Base-by-base conservation (phyloP, 257 asterid species). In the Eustoma russellianum region DNA sequence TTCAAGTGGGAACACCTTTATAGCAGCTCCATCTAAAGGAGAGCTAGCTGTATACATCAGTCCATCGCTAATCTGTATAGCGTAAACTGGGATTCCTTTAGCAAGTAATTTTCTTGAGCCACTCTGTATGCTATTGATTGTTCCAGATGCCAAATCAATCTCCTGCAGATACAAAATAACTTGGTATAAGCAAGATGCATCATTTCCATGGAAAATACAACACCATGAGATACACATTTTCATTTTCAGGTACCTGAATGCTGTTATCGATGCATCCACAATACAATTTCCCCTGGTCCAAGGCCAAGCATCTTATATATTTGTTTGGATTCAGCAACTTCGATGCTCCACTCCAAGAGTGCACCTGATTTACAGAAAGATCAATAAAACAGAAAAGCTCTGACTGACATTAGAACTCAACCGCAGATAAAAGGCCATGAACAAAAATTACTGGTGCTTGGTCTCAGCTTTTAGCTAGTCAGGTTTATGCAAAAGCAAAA, bases 181-280 rank as follows among this genome's bases (percentile, higher is more conserved):
- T 52, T 10, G 53, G 19, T 13, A 58, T 41, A 38, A n/a, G 41
- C 13, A 43, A 9, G 45, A 43, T 13, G 3, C 3, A 1, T 24
- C n/a, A n/a, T n/a, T n/a, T n/a, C n/a, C n/a, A 40, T 43, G 14
- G n/a, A 15, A n/a, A 56, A 50, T 10, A 1, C 14, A 28, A 40
- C 17, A 30, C 34, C 33, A 9, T 12, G 16, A 19, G 5, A 10
- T 11, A 11, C 13, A 13, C 30, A 6, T 24, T 7, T 53, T n/a
- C n/a, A 33, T 24, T 24, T 40, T 55, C 41, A 53, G n/a, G 50
- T 43, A 86, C 96, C 94, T 87, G 96, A 67, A 88, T 79, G 88
- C 96, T 88, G 45, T 34, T 74, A 73, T 88, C 96, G 5, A 68
- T 72, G 53, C 95, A 82, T 48, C 96, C 96, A 67, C 93, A 84